Conservation (phyloP, 2,329 filamentous ascomycete species). For the Anisogramma anomala region DNA sequence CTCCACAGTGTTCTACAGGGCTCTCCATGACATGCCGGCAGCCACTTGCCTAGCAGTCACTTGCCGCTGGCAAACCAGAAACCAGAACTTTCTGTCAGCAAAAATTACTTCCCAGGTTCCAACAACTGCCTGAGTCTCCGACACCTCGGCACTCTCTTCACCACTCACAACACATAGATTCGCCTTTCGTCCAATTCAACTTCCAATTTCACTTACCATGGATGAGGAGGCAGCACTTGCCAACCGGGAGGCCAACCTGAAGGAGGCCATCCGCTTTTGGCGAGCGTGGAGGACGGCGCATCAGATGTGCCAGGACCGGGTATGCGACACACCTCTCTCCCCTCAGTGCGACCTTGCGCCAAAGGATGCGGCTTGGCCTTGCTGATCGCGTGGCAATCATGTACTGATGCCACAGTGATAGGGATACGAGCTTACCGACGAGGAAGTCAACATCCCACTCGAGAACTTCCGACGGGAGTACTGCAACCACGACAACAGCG, state of each 20-base stretch:
- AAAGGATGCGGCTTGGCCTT: not conserved
- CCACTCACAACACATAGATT: not conserved
- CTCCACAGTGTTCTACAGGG: too few relatives aligned
- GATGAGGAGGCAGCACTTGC: conserved; percentile 30
- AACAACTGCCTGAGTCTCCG: not conserved
- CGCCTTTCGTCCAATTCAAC: not conserved
- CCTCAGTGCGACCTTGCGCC: conserved; percentile 6
- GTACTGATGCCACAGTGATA: conserved; percentile 27
- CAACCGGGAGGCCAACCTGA: conserved; percentile 32
- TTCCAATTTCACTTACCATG: conserved; percentile 22
- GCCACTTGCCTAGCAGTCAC: too few relatives aligned
- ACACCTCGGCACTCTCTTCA: not conserved
- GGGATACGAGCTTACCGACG: conserved; percentile 88
- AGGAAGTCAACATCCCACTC: conserved; percentile 77
- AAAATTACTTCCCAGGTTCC: not conserved
- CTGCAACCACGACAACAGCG: conserved; percentile 57
- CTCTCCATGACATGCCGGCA: too few relatives aligned
- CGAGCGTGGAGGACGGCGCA: conserved; percentile 86
- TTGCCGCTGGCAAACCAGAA: not conserved
- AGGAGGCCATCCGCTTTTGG: conserved; percentile 63
- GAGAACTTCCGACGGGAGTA: conserved; percentile 69
- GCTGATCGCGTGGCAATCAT: not conserved
- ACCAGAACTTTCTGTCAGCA: too few relatives aligned
- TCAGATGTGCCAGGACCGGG: conserved; percentile 87
- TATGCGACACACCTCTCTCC: conserved; percentile 34